Conservation (phyloP, 1,284 basidiomycete genomes). For the Cryptococcus sp. region DNA sequence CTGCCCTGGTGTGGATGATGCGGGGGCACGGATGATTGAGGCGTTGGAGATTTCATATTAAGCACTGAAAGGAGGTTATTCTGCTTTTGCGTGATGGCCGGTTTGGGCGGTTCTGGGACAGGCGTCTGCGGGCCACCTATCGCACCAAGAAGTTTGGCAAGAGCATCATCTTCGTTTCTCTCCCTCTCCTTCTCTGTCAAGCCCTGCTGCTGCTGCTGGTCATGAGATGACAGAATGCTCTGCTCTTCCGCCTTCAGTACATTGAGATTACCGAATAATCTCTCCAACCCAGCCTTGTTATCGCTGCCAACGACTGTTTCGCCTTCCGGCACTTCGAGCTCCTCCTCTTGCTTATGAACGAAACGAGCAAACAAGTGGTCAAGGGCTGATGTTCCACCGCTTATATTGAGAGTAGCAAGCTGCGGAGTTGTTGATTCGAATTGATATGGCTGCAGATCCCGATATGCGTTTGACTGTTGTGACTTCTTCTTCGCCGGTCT, state of each 20-base stretch:
- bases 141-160: constrained; percentile 36
- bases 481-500: constrained; percentile 17
- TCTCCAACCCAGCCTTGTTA: constrained; percentile 34
- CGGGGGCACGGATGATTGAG: neutral
- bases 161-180: constrained; percentile 40
- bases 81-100: constrained; percentile 14
- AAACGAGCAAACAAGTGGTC: constrained; percentile 45
- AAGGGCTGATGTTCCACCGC: constrained; percentile 26
- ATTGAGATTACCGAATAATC: constrained; percentile 35
- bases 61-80: constrained; percentile 31
- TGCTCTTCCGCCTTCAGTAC: constrained; percentile 23
- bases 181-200: constrained; percentile 12
- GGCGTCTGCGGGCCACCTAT: constrained; percentile 18
- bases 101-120: constrained; percentile 2
- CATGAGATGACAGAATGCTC: neutral
- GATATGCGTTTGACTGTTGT: constrained; percentile 6
- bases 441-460: constrained; percentile 40
- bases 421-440: constrained; percentile 18
- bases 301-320: constrained; percentile 23
- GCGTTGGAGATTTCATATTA: constrained; percentile 10
- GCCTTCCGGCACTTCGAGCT: constrained; percentile 18
- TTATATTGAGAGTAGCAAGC: constrained; percentile 9
- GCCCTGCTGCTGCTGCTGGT: no score
- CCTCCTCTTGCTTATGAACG: constrained; percentile 42
- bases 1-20: neutral